These are phyloP conservation scores for Xylariaceae sp. DNA, from an alignment of 2,329 filamentous ascomycete genomes.

Conservation along the genomic window DNA sequence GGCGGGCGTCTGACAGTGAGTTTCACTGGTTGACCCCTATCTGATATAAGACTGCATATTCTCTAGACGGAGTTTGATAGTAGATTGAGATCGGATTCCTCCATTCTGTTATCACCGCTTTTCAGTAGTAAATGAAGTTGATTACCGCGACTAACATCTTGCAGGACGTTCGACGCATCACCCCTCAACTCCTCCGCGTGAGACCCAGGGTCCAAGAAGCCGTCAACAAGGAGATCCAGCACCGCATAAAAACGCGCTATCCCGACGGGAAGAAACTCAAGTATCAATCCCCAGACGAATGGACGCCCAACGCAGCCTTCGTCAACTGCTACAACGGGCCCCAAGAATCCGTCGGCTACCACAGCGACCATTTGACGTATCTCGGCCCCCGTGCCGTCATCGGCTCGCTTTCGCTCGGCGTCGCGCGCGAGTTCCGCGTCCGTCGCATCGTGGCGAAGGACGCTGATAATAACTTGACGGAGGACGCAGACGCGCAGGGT, in stretches of 20 bases:
- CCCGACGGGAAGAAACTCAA: slow-evolving; percentile 66
- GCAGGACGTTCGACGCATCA: slow-evolving; percentile 71
- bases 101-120: not conserved
- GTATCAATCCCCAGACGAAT: slow-evolving; percentile 66
- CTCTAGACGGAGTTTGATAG: not conserved
- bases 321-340: slow-evolving; percentile 90
- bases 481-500: slow-evolving; percentile 59
- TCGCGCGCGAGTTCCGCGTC: slow-evolving; percentile 88
- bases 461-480: slow-evolving; percentile 35
- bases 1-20: slow-evolving; percentile 62
- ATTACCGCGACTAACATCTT: slow-evolving; percentile 1
- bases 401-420: slow-evolving; percentile 83
- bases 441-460: slow-evolving; percentile 65
- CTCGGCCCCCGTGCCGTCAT: slow-evolving; percentile 84
- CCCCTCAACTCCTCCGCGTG: slow-evolving; percentile 66
- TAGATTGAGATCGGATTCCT: not conserved
- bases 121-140: not conserved
- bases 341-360: slow-evolving; percentile 80
- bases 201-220: slow-evolving; percentile 64
- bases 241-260: slow-evolving; percentile 63
- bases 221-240: slow-evolving; percentile 72
- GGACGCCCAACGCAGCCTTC: slow-evolving; percentile 85
- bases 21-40: not conserved
- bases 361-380: slow-evolving; percentile 89
- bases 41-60: no score